Base-by-base conservation (phyloP, 1,284 basidiomycete genomes). In the Sporisorium iseilematis-ciliati region DNA sequence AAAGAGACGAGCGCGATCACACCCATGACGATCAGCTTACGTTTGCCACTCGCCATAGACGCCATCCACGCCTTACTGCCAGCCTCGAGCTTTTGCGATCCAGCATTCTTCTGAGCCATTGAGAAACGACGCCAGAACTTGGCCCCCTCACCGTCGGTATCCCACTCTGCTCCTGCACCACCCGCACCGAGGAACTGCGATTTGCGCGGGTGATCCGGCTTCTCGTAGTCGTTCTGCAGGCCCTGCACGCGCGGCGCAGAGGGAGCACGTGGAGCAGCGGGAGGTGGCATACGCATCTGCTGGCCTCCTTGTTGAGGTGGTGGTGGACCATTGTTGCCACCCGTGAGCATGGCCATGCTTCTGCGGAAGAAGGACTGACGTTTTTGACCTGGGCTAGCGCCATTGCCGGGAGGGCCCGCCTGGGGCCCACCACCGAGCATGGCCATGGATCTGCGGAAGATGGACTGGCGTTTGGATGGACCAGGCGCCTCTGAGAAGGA, bases 101-200 rank as follows among this genome's bases (percentile, higher is more conserved):
- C 61, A 10, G 78, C 70, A 3, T 23, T 67, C 51, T 71, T 74
- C 45, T 82, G 81, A 10, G 80, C 80, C 29, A 67, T 51, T 21
- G 61, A 65, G 62, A 82, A 82, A 41, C 80, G 75, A 33, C 67
- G 64, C 81, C 81, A 82, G 72, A 82, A 82, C 26, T 77, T 77
- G 51, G 78, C 79, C 5, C 79, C 81, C 49, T 72, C 60, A 5
- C 81, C 81, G 20, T 73, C 42, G 10, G 72, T 71, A 53, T 82
- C 81, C 81, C 81, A 82, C 61, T 82, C 81, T 38, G 74, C 73
- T 29, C 81, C 81, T 43, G 65, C 63, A 20, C 75, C 76, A 21
- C 78, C 74, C 3, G 65, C 81, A 20, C 81, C 81, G 11, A 79
- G 61, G 70, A 71, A 81, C 26, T 75, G 65, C 26, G 74, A 77